Percentiles rank a stretch among this genome's conserved stretches.
Evolutionary conservation across 169 alveolate genomes (phyloP).

Genomic region (Perkinsus olseni): DNA sequence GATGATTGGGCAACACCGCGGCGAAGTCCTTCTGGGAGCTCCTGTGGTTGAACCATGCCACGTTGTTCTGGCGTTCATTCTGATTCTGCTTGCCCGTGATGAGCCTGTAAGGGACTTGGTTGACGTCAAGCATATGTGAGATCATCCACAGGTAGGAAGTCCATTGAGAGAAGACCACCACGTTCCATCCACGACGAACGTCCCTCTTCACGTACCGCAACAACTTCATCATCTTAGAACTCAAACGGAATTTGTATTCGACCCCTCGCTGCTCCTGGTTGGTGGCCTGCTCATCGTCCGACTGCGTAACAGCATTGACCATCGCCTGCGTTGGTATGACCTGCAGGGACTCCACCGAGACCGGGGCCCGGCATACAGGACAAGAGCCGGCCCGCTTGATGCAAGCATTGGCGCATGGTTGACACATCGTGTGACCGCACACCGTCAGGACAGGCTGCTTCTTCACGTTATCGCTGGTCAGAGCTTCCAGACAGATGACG

Average conservation of each 20-base stretch:
- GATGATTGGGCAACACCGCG: not conserved
- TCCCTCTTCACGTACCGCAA: constrained; percentile 31
- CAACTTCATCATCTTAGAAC: constrained; percentile 22
- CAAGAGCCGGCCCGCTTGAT: not conserved
- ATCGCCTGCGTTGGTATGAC: not conserved
- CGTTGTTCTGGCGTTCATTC: constrained; percentile 21
- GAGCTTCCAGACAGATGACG: not conserved
- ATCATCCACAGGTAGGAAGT: constrained; percentile 32
- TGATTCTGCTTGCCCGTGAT: constrained; percentile 28
- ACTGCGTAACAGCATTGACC: not conserved
- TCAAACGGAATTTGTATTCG: not conserved
- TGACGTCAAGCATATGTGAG: constrained; percentile 18
- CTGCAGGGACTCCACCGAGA: not conserved
- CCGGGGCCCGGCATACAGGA: not conserved
- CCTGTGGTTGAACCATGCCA: constrained; percentile 27
- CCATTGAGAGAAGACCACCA: constrained; percentile 38
- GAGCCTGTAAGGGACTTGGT: constrained; percentile 27
- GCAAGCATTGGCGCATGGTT: not conserved
- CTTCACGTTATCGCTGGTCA: not conserved
- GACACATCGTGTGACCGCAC: not conserved
- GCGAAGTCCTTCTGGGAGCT: not conserved
- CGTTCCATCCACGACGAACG: constrained; percentile 23
- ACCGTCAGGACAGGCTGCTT: not conserved
- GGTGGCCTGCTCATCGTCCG: not conserved
- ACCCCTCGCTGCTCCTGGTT: not conserved